Percentiles rank a stretch among this genome's conserved stretches.
Conservation (phyloP, 495 filamentous ascomycete species). For the Podospora fimiseda region DNA sequence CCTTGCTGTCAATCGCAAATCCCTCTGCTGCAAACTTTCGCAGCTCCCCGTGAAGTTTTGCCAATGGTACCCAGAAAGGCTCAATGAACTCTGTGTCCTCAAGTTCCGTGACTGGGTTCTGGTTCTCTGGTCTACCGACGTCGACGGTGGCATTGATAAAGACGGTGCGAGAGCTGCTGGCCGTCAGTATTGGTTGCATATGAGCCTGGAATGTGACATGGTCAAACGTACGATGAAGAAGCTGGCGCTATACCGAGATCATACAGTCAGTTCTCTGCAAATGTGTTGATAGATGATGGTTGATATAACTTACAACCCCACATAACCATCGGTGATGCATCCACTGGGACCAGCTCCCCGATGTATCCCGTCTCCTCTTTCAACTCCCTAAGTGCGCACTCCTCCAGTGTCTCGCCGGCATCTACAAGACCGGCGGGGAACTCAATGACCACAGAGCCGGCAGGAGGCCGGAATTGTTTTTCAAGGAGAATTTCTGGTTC, state of each 20-base stretch:
- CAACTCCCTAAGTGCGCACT: conserved; percentile 67
- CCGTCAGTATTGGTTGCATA: not conserved
- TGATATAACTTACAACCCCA: conserved; percentile 55
- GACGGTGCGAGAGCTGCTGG: conserved; percentile 57
- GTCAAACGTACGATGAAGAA: conserved; percentile 24
- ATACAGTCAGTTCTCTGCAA: not conserved
- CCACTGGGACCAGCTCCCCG: conserved; percentile 42
- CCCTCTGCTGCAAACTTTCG: conserved; percentile 54
- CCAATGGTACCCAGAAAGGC: conserved; percentile 59
- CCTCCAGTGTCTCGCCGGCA: conserved; percentile 59
- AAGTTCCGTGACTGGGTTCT: conserved; percentile 57
- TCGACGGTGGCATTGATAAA: conserved; percentile 65
- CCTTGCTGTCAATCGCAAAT: conserved; percentile 65
- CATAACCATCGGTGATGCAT: conserved; percentile 14
- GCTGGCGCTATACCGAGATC: conserved; percentile 24
- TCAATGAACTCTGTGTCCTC: conserved; percentile 77
- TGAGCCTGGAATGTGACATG: not conserved
- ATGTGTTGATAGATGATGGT: not conserved
- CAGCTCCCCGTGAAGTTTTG: conserved; percentile 49
- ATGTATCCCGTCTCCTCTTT: conserved; percentile 78
- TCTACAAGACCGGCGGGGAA: conserved; percentile 72
- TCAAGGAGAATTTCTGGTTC: conserved; percentile 55
- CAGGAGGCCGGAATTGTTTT: conserved; percentile 70
- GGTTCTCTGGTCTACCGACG: conserved; percentile 46
- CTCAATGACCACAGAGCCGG: conserved; percentile 65